A percentile compares a stretch with the other conserved stretches of the same genome.
These are phyloP conservation scores for Trichoderma virens DNA, from an alignment of 495 filamentous ascomycete genomes.

Conservation along the genomic window DNA sequence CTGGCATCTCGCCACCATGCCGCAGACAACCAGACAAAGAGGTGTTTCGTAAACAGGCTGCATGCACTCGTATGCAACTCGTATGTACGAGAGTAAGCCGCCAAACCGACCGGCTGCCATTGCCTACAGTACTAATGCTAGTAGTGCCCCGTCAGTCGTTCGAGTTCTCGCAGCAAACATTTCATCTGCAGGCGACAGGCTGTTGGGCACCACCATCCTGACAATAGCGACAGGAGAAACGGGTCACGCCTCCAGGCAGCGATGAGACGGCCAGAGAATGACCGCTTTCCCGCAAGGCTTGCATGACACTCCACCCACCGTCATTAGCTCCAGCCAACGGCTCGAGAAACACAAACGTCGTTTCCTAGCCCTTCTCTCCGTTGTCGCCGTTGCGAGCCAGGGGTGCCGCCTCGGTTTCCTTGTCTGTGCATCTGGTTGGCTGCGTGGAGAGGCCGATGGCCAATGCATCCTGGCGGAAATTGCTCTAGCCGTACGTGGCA, in stretches of 20 bases:
- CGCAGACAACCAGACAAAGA: background rate
- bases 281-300: conserved; percentile 6
- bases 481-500: conserved; percentile 9
- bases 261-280: conserved; percentile 1
- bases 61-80: too few species aligned
- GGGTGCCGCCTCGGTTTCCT: background rate
- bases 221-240: conserved; percentile 6
- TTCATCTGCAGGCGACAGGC: background rate
- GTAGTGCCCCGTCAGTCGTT: background rate
- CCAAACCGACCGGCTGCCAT: background rate
- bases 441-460: conserved; percentile 11
- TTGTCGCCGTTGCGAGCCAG: background rate
- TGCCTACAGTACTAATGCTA: too few species aligned
- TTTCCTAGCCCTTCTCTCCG: background rate
- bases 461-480: conserved; percentile 10
- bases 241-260: conserved; percentile 7
- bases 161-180: background rate
- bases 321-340: background rate
- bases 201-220: conserved; percentile 2
- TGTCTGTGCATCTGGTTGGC: conserved; percentile 10
- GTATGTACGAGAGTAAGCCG: background rate
- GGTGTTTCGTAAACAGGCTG: background rate
- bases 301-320: conserved; percentile 6
- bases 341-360: conserved; percentile 1
- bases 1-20: background rate